Base-by-base conservation (phyloP, 2,329 filamentous ascomycete species). In the Waltergamsia citrina region DNA sequence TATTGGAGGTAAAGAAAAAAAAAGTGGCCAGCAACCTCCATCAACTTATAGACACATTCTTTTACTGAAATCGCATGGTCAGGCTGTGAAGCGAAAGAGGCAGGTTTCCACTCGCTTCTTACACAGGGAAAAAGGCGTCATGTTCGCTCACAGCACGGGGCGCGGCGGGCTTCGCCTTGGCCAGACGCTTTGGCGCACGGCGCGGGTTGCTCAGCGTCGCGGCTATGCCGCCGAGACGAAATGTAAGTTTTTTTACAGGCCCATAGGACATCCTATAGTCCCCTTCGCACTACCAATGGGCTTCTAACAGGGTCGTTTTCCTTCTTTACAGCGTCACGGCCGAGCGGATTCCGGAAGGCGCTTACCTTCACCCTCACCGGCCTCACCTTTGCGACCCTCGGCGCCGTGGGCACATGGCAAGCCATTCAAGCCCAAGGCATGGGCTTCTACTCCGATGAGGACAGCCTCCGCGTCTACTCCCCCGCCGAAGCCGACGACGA, bases 391-490 rank as follows among this genome's bases (percentile, higher is more conserved):
- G 42, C 45, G 38, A 41, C 45, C 8, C 38, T 49, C 5, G 58
- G 58, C 29, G 57, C 56, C 12, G 48, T 46, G 21, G 48, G 43
- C 23, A 55, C 53, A n/a, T 60, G 55, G 55, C 51, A 58, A 36
- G 46, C 45, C 17, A 47, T 61, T 46, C 49, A 48, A 23, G 43
- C 44, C 30, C 49, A 48, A 35, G 56, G 57, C 29, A 43, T 61
- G 46, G 54, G 57, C 30, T 60, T 61, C 43, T 56, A 57, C 49
- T 61, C 43, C 20, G 83, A 94, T 59, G 76, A 74, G 48, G 84
- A 93, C 46, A 83, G 82, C 16, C 70, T 92, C 40, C 53, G 57
- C 5, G 64, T 81, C 43, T 94, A 76, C 63, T 57, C 58, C 4
- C 74, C 74, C 11, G 53, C 57, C 21, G 39, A 44, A 18, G 41